phyloP scores from a whole-genome alignment of 148 eudicot species.

The Diospyros lotus region DNA sequence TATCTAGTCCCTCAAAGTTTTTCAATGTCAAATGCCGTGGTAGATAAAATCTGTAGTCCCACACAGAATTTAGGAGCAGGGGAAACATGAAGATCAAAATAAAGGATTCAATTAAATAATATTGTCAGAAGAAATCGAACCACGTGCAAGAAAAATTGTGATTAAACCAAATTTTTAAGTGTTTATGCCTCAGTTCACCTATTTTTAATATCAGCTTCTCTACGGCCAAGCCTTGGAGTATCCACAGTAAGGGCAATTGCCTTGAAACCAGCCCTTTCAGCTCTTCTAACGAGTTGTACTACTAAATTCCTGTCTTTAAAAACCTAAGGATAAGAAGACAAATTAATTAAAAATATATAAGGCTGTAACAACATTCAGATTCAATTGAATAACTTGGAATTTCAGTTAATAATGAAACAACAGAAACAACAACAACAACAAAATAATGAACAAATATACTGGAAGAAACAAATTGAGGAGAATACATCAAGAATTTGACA shows the following conservation, averaged over 20 bases:
- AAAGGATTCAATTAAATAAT: background rate
- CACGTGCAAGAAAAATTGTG: background rate
- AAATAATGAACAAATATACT: background rate
- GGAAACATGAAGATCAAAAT: background rate
- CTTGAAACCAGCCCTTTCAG: constrained; percentile 87
- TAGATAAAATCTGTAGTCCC: constrained; percentile 52
- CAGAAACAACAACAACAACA: background rate
- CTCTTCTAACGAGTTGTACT: constrained; percentile 72
- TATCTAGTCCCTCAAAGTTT: constrained; percentile 66
- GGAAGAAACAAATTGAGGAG: background rate
- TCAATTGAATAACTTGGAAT: background rate
- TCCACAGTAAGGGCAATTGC: constrained; percentile 93
- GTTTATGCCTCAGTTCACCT: constrained; percentile 35
- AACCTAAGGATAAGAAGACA: constrained; percentile 35
- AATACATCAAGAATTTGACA: background rate
- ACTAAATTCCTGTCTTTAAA: constrained; percentile 64
- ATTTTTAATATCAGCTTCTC: constrained; percentile 96
- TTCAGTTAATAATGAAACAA: background rate
- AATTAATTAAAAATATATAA: background rate
- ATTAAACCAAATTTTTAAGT: background rate
- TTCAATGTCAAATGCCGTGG: constrained; percentile 62
- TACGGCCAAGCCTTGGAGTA: constrained; percentile 82
- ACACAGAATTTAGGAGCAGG: background rate
- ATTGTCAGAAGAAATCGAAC: constrained; percentile 1
- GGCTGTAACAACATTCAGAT: background rate